These are phyloP conservation scores for Phyllosticta citribraziliensis DNA, from an alignment of 2,329 filamentous ascomycete genomes.

Conservation along the genomic window DNA sequence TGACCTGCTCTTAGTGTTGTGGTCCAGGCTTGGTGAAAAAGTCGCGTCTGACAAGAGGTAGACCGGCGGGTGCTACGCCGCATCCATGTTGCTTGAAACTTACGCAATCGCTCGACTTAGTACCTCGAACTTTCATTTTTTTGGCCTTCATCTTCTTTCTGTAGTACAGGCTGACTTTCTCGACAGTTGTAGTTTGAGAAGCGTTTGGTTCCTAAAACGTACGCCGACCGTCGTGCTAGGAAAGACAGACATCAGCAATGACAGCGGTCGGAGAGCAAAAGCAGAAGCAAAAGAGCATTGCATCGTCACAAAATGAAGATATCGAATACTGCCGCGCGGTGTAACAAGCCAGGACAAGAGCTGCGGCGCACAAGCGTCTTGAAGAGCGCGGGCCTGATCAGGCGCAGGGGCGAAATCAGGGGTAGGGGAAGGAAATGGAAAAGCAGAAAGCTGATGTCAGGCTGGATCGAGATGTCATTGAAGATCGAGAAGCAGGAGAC, in stretches of 20 bases:
- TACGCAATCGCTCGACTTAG: too few relatives aligned
- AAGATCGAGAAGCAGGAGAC: neutral
- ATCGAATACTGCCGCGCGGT: neutral
- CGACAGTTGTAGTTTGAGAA: too few relatives aligned
- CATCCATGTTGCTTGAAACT: too few relatives aligned
- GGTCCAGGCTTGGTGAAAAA: neutral
- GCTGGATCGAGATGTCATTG: neutral
- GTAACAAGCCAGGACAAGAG: neutral
- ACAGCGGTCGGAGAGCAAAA: neutral
- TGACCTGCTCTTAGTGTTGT: neutral
- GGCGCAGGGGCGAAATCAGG: neutral
- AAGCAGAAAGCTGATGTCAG: neutral
- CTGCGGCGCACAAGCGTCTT: neutral
- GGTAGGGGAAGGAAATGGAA: neutral
- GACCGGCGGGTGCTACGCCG: neutral
- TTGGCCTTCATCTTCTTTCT: too few relatives aligned
- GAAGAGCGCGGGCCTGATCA: neutral
- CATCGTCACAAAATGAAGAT: rapidly evolving
- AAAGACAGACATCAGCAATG: neutral
- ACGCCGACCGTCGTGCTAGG: too few relatives aligned
- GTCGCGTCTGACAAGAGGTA: neutral
- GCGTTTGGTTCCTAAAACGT: too few relatives aligned
- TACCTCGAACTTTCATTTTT: too few relatives aligned
- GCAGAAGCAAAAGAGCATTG: neutral
- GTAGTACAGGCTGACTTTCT: too few relatives aligned